phyloP scores from a whole-genome alignment of 768 basidiomycete species.

The Leccinum rimulosum region DNA sequence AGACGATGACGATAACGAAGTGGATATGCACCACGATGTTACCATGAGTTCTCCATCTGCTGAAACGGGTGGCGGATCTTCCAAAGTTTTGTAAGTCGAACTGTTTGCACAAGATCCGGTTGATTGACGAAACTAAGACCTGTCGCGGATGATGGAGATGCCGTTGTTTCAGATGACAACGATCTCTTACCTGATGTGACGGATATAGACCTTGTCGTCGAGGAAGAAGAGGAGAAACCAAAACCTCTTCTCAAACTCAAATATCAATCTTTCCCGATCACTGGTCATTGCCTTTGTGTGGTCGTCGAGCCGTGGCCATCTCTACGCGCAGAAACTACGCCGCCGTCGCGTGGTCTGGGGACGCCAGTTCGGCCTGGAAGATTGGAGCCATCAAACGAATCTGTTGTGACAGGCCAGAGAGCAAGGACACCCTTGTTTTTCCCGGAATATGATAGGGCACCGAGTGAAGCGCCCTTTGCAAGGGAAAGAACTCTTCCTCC shows the following conservation, averaged over 20 bases:
- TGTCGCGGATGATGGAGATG: not conserved
- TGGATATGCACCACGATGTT: conserved; percentile 11
- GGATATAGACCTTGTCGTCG: conserved; percentile 42
- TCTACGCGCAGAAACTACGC: conserved; percentile 37
- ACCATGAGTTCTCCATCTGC: conserved; percentile 14
- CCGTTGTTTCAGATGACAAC: not conserved
- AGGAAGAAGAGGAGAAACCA: conserved; percentile 69
- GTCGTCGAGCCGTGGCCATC: conserved; percentile 82
- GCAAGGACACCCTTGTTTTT: conserved; percentile 70
- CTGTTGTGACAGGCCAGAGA: conserved; percentile 29
- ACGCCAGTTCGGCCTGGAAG: conserved; percentile 19
- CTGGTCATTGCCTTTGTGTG: conserved; percentile 72
- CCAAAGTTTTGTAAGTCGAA: conserved; percentile 8
- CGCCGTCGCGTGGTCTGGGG: conserved; percentile 32
- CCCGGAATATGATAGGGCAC: conserved; percentile 53
- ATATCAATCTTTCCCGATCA: conserved; percentile 70
- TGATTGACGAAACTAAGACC: not conserved
- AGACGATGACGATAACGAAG: conserved; percentile 19
- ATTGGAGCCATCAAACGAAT: conserved; percentile 29
- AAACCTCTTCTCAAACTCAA: conserved; percentile 64
- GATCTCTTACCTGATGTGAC: not conserved
- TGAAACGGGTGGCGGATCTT: not conserved
- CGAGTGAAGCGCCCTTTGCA: conserved; percentile 36
- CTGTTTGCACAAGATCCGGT: not conserved
- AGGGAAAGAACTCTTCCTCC: conserved; percentile 33